Base-by-base conservation (phyloP, 768 basidiomycete species). In the Leucogyrophana mollusca region DNA sequence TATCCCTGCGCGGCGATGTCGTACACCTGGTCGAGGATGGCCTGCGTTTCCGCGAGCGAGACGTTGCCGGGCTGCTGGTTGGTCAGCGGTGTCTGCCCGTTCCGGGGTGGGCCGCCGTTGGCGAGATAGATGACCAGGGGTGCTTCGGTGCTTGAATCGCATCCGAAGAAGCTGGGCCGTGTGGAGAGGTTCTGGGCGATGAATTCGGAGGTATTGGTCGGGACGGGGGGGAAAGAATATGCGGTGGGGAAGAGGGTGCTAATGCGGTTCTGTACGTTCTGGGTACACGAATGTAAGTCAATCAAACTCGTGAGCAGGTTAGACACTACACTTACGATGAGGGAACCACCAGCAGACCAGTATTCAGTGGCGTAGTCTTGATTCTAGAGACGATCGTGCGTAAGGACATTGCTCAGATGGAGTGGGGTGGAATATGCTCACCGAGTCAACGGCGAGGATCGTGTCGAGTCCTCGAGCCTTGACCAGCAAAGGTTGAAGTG, bases 91-190 rank as follows among this genome's bases (percentile, higher is more conserved):
- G 62, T 53, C n/a, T 64, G 52, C 16, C 68, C 60, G 41, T 69
- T 62, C 38, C 61, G 64, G 38, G 68, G 68, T 9, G 67, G 56
- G 11, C 69, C 73, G 43, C 75, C 74, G 59, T 74, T 75, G 7
- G 78, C 76, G n/a, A 79, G 54, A 62, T 82, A 82, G 46, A 80
- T 66, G 38, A 81, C 60, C 35, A 79, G 51, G 6, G 78, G 77
- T 17, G 67, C 67, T 23, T 65, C 62, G 9, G 54, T 52, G 34
- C 36, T 56, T 21, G 51, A 32, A 39, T 62, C 49, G 47, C 68
- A 69, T 14, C 68, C 70, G 47, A 70, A 70, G 60, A 71, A 68
- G 18, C 62, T 65, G 6, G 67, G 67, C 18, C 61, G 11, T 17
- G 46, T 47, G 33, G 46, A 47, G 41, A 66, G 58, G 20, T 64